phyloP scores from a whole-genome alignment of 108 stramenopile species.

The Nannochloropsis salina region DNA sequence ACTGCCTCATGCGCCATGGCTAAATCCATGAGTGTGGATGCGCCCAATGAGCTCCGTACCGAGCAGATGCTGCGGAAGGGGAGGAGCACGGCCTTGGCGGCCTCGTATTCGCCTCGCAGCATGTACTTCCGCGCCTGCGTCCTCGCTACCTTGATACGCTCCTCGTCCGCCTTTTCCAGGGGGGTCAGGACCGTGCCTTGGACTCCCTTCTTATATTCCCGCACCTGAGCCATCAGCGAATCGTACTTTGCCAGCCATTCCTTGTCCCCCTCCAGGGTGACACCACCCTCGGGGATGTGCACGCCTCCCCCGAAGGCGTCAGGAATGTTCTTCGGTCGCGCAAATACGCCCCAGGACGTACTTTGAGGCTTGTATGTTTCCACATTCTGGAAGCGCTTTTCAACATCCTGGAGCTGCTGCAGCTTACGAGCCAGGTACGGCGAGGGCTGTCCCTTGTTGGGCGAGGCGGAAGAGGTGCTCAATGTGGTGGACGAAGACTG shows the following conservation, averaged over 20 bases:
- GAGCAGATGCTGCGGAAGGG: neutral
- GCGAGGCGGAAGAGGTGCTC: neutral
- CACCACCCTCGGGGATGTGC: neutral
- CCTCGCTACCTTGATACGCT: neutral
- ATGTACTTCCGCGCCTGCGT: neutral
- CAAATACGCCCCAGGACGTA: neutral
- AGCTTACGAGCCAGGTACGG: neutral
- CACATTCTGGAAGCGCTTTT: slow-evolving; percentile 4
- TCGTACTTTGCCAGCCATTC: slow-evolving; percentile 6
- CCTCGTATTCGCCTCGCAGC: slow-evolving; percentile 12
- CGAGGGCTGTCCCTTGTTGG: slow-evolving; percentile 1
- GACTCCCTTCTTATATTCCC: neutral
- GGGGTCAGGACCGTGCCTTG: neutral
- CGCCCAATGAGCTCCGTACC: neutral
- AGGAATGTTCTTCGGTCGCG: neutral
- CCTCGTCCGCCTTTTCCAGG: neutral
- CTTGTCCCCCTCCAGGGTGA: neutral
- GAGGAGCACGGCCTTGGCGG: neutral
- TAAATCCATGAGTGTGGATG: neutral
- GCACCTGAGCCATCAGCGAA: neutral
- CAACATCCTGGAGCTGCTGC: neutral
- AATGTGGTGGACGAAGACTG: neutral
- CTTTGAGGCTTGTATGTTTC: slow-evolving; percentile 4
- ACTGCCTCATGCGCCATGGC: neutral
- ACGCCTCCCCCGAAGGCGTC: slow-evolving; percentile 10